Evolutionary conservation across 1,139 yeast species (phyloP), one percentile per base, ranked within the genome.

Genomic region (Magnusiomyces suaveolens): DNA sequence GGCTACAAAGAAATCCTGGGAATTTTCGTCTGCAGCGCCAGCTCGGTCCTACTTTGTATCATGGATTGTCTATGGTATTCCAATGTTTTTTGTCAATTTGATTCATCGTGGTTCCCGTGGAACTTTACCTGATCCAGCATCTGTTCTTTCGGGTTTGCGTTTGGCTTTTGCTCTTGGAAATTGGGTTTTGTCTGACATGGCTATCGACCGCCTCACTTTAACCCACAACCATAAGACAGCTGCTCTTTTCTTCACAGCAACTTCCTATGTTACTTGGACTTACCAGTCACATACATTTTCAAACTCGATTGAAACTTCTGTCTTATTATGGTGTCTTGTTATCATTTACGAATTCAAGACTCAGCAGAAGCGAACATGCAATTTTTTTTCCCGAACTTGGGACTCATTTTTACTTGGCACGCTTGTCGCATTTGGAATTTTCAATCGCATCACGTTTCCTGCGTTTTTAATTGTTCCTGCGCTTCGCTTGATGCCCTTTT

Each of bases 271-370:
- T 14, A 83, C 95, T 0, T 75, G 87, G 72, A 81, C 84, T 0
- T 84, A 82, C 63, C 97, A 92, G 66, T 76, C 87, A 0, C 97
- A 90, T 66, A 82, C 95, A 1, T 87, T 94, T 64, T 87, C 96
- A 39, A 94, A 94, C 66, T 80, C 90, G 32, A 67, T 87, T 2
- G 99, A 94, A 63, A 87, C 97, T 0, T 72, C 82, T 23, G 59
- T 89, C 38, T 71, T 92, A 23, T 64, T 89, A 43, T 62, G 81
- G 57, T 74, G 80, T 10, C 68, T 89, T 12, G 77, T 77, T 18
- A 67, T 72, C 47, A 66, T 72, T 48, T 66, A 66, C 52, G 74
- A 71, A 53, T 62, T 70, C 51, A 57, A 63, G 50, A 57, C 62
- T 18, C 60, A 61, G 14, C 26, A 43, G 20, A 21, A 2, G 3